Evolutionary conservation across 2,329 filamentous ascomycete species (phyloP).

Genomic region (Alternaria novae-zelandiae): DNA sequence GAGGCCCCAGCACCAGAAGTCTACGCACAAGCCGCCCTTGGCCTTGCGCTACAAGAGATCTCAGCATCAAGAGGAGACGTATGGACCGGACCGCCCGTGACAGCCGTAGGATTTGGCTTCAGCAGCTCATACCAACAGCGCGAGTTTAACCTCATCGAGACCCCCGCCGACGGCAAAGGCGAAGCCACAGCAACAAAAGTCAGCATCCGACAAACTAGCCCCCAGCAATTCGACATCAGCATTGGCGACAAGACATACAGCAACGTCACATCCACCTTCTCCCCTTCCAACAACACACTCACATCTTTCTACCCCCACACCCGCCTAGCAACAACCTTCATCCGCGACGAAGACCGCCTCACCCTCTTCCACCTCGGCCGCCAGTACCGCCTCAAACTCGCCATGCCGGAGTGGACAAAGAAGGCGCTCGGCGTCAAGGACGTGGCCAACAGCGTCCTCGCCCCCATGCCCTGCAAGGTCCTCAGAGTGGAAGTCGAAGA

Average conservation of each 20-base stretch:
- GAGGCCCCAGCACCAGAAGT: slow-evolving; percentile 71
- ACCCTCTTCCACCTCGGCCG: slow-evolving; percentile 77
- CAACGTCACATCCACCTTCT: slow-evolving; percentile 58
- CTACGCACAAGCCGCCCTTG: slow-evolving; percentile 85
- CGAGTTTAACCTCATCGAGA: slow-evolving; percentile 62
- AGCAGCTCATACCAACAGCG: slow-evolving; percentile 64
- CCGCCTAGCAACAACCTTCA: slow-evolving; percentile 78
- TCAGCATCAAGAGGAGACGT: slow-evolving; percentile 30
- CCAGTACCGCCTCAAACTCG: slow-evolving; percentile 63
- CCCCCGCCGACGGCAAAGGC: slow-evolving; percentile 52
- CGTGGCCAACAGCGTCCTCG: slow-evolving; percentile 78
- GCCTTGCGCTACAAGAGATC: slow-evolving; percentile 63
- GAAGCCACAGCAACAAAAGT: slow-evolving; percentile 53
- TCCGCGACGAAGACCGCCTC: slow-evolving; percentile 67
- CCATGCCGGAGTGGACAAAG: slow-evolving; percentile 78
- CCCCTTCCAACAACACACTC: slow-evolving; percentile 57
- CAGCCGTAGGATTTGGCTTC: slow-evolving; percentile 62
- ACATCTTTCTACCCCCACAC: slow-evolving; percentile 83
- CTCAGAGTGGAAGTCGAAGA: slow-evolving; percentile 85
- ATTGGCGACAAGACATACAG: slow-evolving; percentile 47
- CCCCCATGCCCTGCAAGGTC: slow-evolving; percentile 98
- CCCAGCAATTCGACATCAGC: slow-evolving; percentile 59
- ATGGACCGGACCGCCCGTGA: slow-evolving; percentile 52
- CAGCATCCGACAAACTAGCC: slow-evolving; percentile 59
- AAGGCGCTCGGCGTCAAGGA: slow-evolving; percentile 87